Conservation (phyloP, 1,284 basidiomycete species). For the Dichomitus squalens region DNA sequence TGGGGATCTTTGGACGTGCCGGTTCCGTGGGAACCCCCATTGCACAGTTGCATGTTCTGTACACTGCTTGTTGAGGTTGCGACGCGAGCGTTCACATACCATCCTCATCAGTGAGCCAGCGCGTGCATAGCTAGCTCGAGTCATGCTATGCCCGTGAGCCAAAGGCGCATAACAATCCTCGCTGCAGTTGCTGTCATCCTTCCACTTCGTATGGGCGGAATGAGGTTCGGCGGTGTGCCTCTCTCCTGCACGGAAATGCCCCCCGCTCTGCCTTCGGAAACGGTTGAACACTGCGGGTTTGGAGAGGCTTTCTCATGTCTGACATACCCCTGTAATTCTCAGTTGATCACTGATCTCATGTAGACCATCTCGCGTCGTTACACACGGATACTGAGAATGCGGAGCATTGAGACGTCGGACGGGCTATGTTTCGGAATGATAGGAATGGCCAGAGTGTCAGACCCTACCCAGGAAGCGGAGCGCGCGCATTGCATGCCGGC, state of each 20-base stretch:
- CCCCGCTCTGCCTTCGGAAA: too few species aligned
- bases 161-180: not conserved
- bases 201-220: not conserved
- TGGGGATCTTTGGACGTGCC: not conserved
- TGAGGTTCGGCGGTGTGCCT: too few species aligned
- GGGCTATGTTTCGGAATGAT: not conserved
- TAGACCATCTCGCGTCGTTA: not conserved
- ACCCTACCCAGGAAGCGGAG: not conserved
- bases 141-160: not conserved
- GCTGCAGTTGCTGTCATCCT: not conserved
- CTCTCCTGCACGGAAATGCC: too few species aligned
- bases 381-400: not conserved
- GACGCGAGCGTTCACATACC: slow-evolving; percentile 2
- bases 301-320: not conserved
- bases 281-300: too few species aligned
- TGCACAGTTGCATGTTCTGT: not conserved
- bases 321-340: not conserved
- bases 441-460: not conserved
- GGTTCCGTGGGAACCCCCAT: not conserved
- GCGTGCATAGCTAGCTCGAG: not conserved
- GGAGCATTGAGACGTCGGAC: not conserved
- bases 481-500: not conserved
- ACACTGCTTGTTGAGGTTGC: not conserved
- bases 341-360: not conserved
- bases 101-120: not conserved